phyloP scores from a whole-genome alignment of 108 stramenopile species.

The Conticribra guillardii region DNA sequence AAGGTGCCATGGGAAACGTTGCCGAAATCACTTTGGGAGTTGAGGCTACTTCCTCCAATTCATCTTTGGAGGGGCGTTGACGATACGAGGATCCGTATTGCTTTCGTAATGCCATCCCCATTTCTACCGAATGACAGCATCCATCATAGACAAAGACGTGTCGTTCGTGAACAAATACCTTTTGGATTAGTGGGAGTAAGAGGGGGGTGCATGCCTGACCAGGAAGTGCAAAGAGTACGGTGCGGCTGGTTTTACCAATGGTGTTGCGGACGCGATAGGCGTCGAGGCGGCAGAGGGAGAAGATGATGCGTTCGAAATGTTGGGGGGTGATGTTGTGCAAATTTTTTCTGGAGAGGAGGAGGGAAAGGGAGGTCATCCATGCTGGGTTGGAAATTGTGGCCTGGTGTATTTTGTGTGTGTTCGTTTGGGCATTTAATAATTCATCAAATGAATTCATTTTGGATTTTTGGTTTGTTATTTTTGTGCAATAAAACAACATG shows the following conservation, averaged over 20 bases:
- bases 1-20: conserved; percentile 40
- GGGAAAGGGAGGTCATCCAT: conserved; percentile 78
- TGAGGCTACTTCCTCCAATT: conserved; percentile 29
- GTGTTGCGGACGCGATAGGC: conserved; percentile 61
- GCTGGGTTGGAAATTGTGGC: conserved; percentile 54
- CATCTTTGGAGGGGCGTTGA: conserved; percentile 38
- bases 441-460: too few relatives aligned
- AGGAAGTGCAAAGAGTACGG: conserved; percentile 69
- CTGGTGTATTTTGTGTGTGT: conserved; percentile 15
- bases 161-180: conserved; percentile 77
- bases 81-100: conserved; percentile 42
- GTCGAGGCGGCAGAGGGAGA: conserved; percentile 80
- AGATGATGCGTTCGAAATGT: conserved; percentile 61
- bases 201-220: conserved; percentile 66
- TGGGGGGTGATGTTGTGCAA: conserved; percentile 46
- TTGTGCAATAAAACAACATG: too few relatives aligned
- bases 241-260: conserved; percentile 50
- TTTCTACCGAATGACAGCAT: conserved; percentile 58
- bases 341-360: conserved; percentile 35
- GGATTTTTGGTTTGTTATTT: too few relatives aligned
- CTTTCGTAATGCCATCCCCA: conserved; percentile 29
- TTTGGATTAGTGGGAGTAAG: conserved; percentile 74
- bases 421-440: too few relatives aligned
- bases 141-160: conserved; percentile 85
- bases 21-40: conserved; percentile 31